These are phyloP conservation scores for Colletotrichum salicis DNA, from an alignment of 2,329 filamentous ascomycete genomes.

Conservation along the genomic window DNA sequence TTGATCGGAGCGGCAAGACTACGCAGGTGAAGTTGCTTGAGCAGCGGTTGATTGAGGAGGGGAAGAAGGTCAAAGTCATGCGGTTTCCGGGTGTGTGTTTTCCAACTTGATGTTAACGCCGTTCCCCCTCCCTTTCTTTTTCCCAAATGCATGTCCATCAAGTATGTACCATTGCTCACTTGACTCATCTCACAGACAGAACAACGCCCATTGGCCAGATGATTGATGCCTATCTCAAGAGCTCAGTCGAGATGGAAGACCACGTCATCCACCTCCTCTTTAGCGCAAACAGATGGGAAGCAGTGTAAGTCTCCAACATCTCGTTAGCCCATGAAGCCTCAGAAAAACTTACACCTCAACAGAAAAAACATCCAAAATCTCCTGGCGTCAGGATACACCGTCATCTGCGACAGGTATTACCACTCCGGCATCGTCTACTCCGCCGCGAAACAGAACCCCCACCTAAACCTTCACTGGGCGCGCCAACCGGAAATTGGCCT, in stretches of 20 bases:
- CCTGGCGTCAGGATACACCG: slow-evolving; percentile 74
- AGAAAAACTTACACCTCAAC: neutral
- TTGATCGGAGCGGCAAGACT: slow-evolving; percentile 92
- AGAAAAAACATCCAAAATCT: slow-evolving; percentile 63
- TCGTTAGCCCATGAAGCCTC: neutral
- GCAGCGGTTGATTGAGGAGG: slow-evolving; percentile 61
- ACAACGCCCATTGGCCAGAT: slow-evolving; percentile 86
- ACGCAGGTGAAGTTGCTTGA: slow-evolving; percentile 83
- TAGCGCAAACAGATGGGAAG: slow-evolving; percentile 91
- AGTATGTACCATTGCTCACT: neutral
- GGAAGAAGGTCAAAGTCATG: slow-evolving; percentile 62
- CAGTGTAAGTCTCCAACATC: slow-evolving; percentile 55
- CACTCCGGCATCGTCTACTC: slow-evolving; percentile 95
- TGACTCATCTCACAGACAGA: slow-evolving; percentile 67
- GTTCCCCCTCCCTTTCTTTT: neutral
- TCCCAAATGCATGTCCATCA: neutral
- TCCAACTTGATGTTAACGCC: neutral
- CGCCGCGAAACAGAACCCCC: slow-evolving; percentile 82
- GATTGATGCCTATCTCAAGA: slow-evolving; percentile 85
- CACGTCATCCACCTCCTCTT: slow-evolving; percentile 92
- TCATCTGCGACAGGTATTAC: slow-evolving; percentile 93
- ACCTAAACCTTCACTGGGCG: slow-evolving; percentile 81
- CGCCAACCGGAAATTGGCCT: slow-evolving; percentile 86
- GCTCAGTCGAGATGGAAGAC: slow-evolving; percentile 79
- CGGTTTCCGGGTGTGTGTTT: slow-evolving; percentile 64